Conservation (phyloP, 108 stramenopile species). For the Cylindrotheca fusiformis region DNA sequence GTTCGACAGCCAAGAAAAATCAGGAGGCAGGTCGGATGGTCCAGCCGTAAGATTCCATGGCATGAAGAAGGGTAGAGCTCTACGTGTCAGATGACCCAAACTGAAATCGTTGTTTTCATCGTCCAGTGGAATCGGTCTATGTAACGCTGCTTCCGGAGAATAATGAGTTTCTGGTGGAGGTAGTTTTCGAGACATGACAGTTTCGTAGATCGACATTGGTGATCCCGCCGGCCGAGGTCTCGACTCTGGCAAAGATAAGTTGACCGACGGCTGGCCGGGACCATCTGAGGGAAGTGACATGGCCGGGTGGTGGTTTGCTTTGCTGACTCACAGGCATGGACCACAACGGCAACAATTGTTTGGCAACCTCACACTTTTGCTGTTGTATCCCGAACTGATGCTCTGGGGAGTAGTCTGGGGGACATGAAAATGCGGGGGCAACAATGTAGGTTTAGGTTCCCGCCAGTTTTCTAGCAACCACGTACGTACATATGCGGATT, state of each 20-base stretch:
- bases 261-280: not conserved
- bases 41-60: slow-evolving; percentile 61
- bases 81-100: slow-evolving; percentile 43
- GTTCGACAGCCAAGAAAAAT: slow-evolving; percentile 80
- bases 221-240: slow-evolving; percentile 17
- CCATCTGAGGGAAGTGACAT: too few species aligned
- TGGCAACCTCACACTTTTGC: too few species aligned
- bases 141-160: slow-evolving; percentile 60
- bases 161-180: slow-evolving; percentile 48
- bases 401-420: too few species aligned
- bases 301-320: too few species aligned
- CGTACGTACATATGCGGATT: too few species aligned
- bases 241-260: too few species aligned
- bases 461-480: too few species aligned
- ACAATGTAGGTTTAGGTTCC: too few species aligned
- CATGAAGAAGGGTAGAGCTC: slow-evolving; percentile 64
- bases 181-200: slow-evolving; percentile 44
- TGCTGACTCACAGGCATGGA: too few species aligned
- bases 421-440: too few species aligned
- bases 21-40: slow-evolving; percentile 70
- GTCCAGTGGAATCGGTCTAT: slow-evolving; percentile 48
- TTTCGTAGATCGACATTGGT: slow-evolving; percentile 53
- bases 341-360: too few species aligned
- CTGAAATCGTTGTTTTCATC: slow-evolving; percentile 18
- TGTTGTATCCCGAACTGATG: too few species aligned